Evolutionary conservation across 2,329 filamentous ascomycete genomes (phyloP).

Genomic region (Penicillium sumatraense): DNA sequence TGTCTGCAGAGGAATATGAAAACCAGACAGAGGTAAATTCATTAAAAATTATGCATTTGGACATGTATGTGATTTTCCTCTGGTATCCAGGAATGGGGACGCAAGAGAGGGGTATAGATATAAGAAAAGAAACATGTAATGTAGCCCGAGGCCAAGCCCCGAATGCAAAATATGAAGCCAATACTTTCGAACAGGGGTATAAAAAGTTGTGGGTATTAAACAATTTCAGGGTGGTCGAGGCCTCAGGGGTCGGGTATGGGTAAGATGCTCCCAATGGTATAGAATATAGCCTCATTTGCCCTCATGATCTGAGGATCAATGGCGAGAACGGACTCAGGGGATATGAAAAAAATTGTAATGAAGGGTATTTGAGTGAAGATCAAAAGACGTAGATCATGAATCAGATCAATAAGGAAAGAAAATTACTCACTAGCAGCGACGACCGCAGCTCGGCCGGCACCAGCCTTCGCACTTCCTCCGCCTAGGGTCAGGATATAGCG

Average conservation of each 20-base stretch:
- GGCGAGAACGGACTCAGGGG: constrained; percentile 1
- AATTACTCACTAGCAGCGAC: constrained; percentile 46
- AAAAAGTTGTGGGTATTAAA: constrained; percentile 11
- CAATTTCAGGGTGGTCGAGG: constrained; percentile 1
- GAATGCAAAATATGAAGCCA: neutral
- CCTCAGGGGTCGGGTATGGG: neutral
- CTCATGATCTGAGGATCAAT: neutral
- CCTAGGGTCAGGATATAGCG: constrained; percentile 46
- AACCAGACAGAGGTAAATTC: constrained; percentile 6
- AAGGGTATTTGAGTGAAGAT: neutral
- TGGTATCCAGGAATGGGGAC: neutral
- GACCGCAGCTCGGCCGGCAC: constrained; percentile 39
- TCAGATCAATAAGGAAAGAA: constrained; percentile 8
- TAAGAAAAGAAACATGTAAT: constrained; percentile 1
- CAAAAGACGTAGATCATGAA: constrained; percentile 8
- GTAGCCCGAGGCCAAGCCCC: neutral
- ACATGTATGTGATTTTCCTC: constrained; percentile 6
- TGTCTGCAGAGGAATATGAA: neutral
- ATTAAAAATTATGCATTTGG: constrained; percentile 23
- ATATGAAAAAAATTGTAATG: constrained; percentile 5
- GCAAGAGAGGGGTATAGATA: neutral
- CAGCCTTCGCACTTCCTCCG: constrained; percentile 44
- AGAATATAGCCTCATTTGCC: neutral
- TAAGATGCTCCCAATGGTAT: neutral
- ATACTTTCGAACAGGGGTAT: constrained; percentile 16